phyloP scores from a whole-genome alignment of 768 basidiomycete species.

The Leccinum obscurum region DNA sequence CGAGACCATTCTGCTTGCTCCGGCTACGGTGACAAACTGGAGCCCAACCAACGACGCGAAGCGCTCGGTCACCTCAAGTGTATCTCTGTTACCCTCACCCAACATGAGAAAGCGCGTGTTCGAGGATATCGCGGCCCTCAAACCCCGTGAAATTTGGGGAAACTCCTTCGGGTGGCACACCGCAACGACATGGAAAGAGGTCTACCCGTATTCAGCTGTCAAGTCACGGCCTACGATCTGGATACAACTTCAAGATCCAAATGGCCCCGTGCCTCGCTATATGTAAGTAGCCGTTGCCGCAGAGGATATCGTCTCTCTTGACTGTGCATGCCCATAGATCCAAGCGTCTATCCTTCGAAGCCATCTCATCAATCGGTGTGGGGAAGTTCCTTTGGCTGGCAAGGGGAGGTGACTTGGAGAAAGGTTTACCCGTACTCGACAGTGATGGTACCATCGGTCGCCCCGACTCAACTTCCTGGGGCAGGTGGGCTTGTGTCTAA shows the following conservation, averaged over 20 bases:
- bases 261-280: conserved; percentile 20
- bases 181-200: conserved; percentile 22
- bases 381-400: conserved; percentile 26
- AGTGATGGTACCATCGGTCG: not conserved
- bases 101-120: conserved; percentile 55
- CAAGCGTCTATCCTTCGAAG: conserved; percentile 30
- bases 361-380: conserved; percentile 4
- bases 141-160: conserved; percentile 19
- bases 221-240: conserved; percentile 1
- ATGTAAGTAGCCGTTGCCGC: conserved; percentile 23
- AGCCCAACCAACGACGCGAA: conserved; percentile 47
- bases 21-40: conserved; percentile 43
- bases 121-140: conserved; percentile 13
- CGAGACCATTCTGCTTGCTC: conserved; percentile 55
- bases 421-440: conserved; percentile 19
- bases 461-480: conserved; percentile 11
- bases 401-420: conserved; percentile 16
- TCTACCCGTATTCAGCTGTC: conserved; percentile 18
- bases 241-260: conserved; percentile 11
- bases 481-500: conserved; percentile 9
- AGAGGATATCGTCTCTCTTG: not conserved
- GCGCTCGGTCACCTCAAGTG: conserved; percentile 35
- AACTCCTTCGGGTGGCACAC: conserved; percentile 26
- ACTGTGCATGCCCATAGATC: conserved; percentile 31
- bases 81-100: conserved; percentile 50